These are phyloP conservation scores for Eucalyptus marginata DNA, from an alignment of 345 rosid species.

Conservation along the genomic window DNA sequence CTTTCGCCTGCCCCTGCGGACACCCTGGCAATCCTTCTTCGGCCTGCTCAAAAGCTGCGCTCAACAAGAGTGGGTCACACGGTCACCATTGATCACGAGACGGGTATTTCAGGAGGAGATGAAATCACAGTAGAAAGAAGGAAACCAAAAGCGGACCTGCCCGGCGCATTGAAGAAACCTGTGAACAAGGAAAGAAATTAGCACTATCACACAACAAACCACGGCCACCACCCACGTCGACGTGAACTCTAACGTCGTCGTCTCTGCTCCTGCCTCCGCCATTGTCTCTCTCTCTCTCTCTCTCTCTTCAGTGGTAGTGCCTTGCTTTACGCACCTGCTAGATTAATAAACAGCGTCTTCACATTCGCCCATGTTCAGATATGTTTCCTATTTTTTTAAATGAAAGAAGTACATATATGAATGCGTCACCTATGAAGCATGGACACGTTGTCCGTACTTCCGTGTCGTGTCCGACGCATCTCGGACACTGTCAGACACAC, in stretches of 20 bases:
- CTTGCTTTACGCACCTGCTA: neutral
- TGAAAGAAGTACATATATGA: too few species aligned
- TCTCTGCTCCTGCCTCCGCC: neutral
- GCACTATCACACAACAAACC: constrained; percentile 63
- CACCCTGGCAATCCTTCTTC: neutral
- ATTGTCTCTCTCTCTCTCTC: neutral
- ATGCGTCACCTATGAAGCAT: neutral
- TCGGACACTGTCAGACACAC: too few species aligned
- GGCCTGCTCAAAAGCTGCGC: constrained; percentile 14
- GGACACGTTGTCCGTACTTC: too few species aligned
- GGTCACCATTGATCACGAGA: neutral
- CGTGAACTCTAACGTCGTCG: constrained; percentile 35
- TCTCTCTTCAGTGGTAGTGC: neutral
- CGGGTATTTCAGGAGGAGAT: neutral
- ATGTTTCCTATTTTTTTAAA: too few species aligned
- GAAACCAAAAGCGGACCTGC: constrained; percentile 22
- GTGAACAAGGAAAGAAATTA: constrained; percentile 54
- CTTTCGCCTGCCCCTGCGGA: constrained; percentile 37
- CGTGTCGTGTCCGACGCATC: too few species aligned
- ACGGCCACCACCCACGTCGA: constrained; percentile 71
- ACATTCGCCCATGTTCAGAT: too few species aligned
- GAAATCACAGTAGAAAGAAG: neutral
- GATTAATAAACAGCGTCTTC: neutral
- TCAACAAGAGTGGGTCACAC: neutral
- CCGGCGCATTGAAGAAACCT: constrained; percentile 59